These are phyloP conservation scores for Gynandropsis gynandra DNA, from an alignment of 345 rosid species.

Conservation along the genomic window DNA sequence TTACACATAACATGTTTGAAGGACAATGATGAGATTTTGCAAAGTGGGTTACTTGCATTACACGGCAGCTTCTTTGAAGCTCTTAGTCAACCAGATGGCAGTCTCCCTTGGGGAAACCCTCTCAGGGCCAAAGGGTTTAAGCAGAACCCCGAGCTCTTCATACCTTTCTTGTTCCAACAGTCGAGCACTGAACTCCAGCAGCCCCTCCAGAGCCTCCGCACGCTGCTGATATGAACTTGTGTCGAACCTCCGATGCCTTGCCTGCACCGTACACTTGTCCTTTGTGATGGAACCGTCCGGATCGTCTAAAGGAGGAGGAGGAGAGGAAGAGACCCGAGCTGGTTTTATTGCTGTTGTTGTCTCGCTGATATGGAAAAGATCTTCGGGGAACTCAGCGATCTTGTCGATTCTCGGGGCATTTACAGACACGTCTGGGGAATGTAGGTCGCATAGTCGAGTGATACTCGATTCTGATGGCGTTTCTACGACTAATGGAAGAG, in stretches of 20 bases:
- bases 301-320: too few species aligned
- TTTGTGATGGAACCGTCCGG: slow-evolving; percentile 60
- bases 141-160: slow-evolving; percentile 77
- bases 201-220: slow-evolving; percentile 90
- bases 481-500: slow-evolving; percentile 55
- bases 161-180: slow-evolving; percentile 64
- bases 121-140: slow-evolving; percentile 91
- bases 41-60: slow-evolving; percentile 19
- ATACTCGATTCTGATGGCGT: slow-evolving; percentile 30
- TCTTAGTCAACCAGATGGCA: slow-evolving; percentile 92
- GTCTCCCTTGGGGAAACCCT: slow-evolving; percentile 93
- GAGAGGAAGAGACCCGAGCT: slow-evolving; percentile 27
- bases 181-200: slow-evolving; percentile 90
- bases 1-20: too few species aligned
- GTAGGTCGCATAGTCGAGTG: slow-evolving; percentile 25
- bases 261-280: slow-evolving; percentile 71
- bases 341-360: slow-evolving; percentile 35
- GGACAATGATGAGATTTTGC: background rate
- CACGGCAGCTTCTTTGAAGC: slow-evolving; percentile 75
- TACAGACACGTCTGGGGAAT: slow-evolving; percentile 78
- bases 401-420: slow-evolving; percentile 85
- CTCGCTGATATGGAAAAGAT: slow-evolving; percentile 32
- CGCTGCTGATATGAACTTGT: slow-evolving; percentile 89
- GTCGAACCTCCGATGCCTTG: slow-evolving; percentile 58
- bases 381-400: slow-evolving; percentile 75